These are phyloP conservation scores for Neurospora sp. DNA, from an alignment of 495 filamentous ascomycete species.

Conservation along the genomic window DNA sequence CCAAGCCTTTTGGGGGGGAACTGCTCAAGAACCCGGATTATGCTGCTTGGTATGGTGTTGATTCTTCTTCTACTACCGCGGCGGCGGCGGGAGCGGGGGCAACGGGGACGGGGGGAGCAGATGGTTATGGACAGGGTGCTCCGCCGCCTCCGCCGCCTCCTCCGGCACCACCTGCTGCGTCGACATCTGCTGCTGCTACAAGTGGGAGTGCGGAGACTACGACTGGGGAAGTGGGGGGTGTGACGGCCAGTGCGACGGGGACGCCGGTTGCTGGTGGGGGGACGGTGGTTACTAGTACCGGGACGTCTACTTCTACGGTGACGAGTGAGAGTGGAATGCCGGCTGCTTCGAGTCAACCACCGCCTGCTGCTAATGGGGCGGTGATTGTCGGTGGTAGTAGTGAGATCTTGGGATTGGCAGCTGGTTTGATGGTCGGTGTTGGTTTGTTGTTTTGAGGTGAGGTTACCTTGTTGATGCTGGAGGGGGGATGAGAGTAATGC, in stretches of 20 bases:
- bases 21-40: neutral
- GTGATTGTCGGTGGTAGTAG: neutral
- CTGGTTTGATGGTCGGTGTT: neutral
- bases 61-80: neutral
- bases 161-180: neutral
- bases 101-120: neutral
- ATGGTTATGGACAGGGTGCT: neutral
- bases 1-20: neutral
- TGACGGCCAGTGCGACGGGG: neutral
- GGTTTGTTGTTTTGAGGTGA: neutral
- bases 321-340: neutral
- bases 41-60: neutral
- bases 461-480: neutral
- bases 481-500: neutral
- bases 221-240: neutral
- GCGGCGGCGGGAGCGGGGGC: neutral
- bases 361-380: neutral
- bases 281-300: neutral
- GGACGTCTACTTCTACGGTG: neutral
- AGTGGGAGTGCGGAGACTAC: neutral
- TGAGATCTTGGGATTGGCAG: neutral
- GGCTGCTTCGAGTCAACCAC: neutral
- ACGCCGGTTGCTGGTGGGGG: neutral
- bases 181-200: neutral
- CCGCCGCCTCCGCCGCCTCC: neutral